A percentile compares a stretch with the other conserved stretches of the same genome.
Conservation (phyloP, 176 grass and related monocot species). For the Miscanthus lutarioriparius region DNA sequence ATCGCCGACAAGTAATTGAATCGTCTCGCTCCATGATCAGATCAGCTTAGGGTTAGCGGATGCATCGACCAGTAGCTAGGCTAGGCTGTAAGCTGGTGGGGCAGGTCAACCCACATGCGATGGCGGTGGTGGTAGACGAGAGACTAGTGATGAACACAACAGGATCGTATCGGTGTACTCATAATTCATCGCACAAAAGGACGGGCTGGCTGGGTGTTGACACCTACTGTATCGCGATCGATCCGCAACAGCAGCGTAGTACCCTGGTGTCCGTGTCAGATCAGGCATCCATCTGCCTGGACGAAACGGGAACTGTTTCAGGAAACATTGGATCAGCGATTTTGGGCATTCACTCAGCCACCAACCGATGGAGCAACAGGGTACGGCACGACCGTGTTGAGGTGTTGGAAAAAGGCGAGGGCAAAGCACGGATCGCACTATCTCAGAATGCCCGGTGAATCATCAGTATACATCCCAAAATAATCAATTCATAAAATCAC, state of each 20-base stretch:
- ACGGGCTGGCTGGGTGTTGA: background rate
- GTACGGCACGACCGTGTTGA: no score
- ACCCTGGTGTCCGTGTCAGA: background rate
- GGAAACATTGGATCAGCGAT: background rate
- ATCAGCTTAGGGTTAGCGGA: background rate
- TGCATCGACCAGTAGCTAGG: background rate
- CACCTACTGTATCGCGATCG: no score
- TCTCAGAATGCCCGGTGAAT: no score
- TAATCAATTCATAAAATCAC: no score
- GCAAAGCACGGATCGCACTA: background rate
- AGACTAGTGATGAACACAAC: background rate
- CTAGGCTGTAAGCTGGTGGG: background rate
- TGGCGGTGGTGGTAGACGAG: background rate
- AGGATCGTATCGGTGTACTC: constrained; percentile 36
- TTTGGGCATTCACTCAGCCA: background rate
- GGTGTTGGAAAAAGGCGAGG: no score
- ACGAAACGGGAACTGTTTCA: background rate
- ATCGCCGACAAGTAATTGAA: background rate
- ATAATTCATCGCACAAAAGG: background rate
- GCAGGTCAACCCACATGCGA: constrained; percentile 8
- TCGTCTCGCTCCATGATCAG: no score
- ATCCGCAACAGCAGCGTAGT: background rate
- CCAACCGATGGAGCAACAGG: background rate
- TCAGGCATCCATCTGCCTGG: background rate
- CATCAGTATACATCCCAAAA: no score